phyloP scores from a whole-genome alignment of 2,329 filamentous ascomycete species.

The Leptosphaerulina australis region DNA sequence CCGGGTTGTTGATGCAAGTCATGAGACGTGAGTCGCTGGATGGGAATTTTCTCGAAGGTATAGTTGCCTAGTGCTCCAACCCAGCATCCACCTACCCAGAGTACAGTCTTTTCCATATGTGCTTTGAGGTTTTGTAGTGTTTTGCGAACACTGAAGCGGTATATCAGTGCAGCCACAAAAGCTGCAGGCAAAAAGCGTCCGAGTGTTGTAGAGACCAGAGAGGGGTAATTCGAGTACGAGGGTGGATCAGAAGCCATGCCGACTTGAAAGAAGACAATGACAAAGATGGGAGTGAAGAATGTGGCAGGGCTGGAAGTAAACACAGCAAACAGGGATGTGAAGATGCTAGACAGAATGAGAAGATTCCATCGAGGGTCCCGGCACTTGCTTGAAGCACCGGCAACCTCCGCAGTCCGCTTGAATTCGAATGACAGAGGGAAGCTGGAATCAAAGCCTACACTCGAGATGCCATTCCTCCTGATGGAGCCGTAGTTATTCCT shows the following conservation, averaged over 20 bases:
- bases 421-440: slow-evolving; percentile 47
- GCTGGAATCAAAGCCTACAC: slow-evolving; percentile 40
- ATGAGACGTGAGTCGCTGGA: slow-evolving; percentile 45
- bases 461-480: slow-evolving; percentile 40
- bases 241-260: slow-evolving; percentile 47
- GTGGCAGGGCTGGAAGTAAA: slow-evolving; percentile 38
- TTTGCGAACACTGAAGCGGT: slow-evolving; percentile 35
- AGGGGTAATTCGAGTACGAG: slow-evolving; percentile 36
- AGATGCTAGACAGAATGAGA: slow-evolving; percentile 41
- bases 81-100: slow-evolving; percentile 47
- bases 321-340: slow-evolving; percentile 40
- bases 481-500: slow-evolving; percentile 29
- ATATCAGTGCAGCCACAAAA: slow-evolving; percentile 40
- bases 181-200: slow-evolving; percentile 44
- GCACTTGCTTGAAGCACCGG: slow-evolving; percentile 30
- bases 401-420: slow-evolving; percentile 21
- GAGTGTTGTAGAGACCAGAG: slow-evolving; percentile 40
- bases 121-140: slow-evolving; percentile 38
- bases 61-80: slow-evolving; percentile 43
- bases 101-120: slow-evolving; percentile 45
- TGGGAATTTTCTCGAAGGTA: slow-evolving; percentile 45
- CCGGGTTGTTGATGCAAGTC: slow-evolving; percentile 48
- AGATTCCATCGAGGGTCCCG: slow-evolving; percentile 44
- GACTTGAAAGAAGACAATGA: slow-evolving; percentile 44
- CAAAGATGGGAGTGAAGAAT: slow-evolving; percentile 41